Percentiles rank a stretch among this genome's conserved stretches.
Evolutionary conservation across 192 early-diverging fungal species (phyloP).

Genomic region (Coemansia sp.): DNA sequence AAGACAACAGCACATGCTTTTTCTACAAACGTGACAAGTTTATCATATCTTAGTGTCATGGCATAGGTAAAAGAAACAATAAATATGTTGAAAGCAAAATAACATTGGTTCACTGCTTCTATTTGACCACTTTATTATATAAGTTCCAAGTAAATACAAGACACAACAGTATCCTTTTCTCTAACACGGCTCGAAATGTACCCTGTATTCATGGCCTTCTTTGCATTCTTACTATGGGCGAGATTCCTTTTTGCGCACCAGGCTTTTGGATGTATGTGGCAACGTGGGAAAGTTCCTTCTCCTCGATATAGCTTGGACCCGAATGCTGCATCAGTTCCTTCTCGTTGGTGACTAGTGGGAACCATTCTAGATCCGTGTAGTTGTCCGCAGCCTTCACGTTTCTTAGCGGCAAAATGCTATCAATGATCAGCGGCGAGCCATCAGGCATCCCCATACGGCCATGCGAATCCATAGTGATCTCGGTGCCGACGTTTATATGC

Average conservation of each 20-base stretch:
- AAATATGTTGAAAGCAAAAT: too few relatives aligned
- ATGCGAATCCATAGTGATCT: conserved; percentile 49
- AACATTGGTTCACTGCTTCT: too few relatives aligned
- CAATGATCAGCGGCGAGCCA: conserved; percentile 37
- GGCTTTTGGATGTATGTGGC: conserved; percentile 37
- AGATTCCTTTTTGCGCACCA: conserved; percentile 18
- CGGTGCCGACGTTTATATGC: conserved; percentile 21
- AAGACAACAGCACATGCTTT: too few relatives aligned
- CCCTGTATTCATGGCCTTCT: conserved; percentile 4
- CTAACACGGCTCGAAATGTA: background rate
- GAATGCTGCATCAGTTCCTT: conserved; percentile 30
- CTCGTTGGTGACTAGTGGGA: conserved; percentile 38
- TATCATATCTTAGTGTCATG: too few relatives aligned
- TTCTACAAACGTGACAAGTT: too few relatives aligned
- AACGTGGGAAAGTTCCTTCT: conserved; percentile 39
- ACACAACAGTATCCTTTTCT: background rate
- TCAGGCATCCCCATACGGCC: conserved; percentile 44
- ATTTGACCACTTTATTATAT: too few relatives aligned
- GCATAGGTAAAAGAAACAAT: too few relatives aligned
- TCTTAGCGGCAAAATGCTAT: conserved; percentile 34
- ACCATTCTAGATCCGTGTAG: conserved; percentile 53
- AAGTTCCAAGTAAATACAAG: background rate
- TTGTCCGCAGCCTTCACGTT: conserved; percentile 41
- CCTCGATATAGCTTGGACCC: conserved; percentile 43
- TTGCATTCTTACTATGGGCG: conserved; percentile 8